Base-by-base conservation (phyloP, 371 early-diverging fungal species). In the Apophysomyces sp. region DNA sequence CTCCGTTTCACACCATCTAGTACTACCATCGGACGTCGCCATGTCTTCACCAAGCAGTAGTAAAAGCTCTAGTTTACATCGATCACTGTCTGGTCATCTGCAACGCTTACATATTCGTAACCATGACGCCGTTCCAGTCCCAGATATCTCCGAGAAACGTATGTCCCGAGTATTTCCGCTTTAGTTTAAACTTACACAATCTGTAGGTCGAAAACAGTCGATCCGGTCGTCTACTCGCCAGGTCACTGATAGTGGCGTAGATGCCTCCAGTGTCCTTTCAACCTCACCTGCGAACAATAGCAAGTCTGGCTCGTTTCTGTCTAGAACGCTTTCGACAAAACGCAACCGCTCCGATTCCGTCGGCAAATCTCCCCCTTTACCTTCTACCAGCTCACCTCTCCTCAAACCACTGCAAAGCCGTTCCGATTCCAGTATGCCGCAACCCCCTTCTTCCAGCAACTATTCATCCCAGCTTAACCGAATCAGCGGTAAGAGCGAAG, bases 21-120 rank as follows among this genome's bases (percentile, higher is more conserved):
- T 31, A 29, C 37, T 58, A 63, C 57, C 31, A 51, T 39, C 28
- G 49, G 49, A 67, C 28, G 24, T 34, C 30, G 15, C 26, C 31
- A 77, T 77, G 77, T 67, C 74, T 29, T 77, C 72, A 52, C 72
- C 76, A 27, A 72, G 61, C 26, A 66, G 49, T 56, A 65, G 41
- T 31, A 63, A 32, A 32, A 67, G 66, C 57, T 73, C 73, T 13
- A 68, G 71, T 55, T 60, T 78, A 36, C 70, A 73, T 32, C 58
- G 79, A 68, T 76, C 76, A 2, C 69, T 78, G 11, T 78, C 79
- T 12, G 72, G 72, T 55, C 79, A 78, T 78, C 70, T 78, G 21
- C 76, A 76, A 63, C 64, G 71, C 29, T 65, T 76, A 4, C 69
- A 76, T 55, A 66, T 78, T 37, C 74, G 75, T 34, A 67, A 71